These are phyloP conservation scores for Trypanosomatidae sp. DNA, from an alignment of 208 protist species.

Conservation along the genomic window DNA sequence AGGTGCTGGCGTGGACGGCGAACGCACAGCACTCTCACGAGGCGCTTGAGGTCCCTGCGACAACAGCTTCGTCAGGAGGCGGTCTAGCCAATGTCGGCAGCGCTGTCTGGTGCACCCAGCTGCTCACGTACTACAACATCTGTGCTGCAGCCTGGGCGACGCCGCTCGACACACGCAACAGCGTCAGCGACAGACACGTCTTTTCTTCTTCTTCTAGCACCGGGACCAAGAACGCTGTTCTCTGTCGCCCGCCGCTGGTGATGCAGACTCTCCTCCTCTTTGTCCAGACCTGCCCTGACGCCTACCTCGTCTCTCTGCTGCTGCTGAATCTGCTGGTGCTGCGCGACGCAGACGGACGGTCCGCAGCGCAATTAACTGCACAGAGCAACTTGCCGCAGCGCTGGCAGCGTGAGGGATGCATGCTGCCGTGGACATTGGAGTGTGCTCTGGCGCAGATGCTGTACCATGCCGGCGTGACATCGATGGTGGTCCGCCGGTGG, in stretches of 20 bases:
- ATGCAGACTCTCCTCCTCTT: slow-evolving; percentile 4
- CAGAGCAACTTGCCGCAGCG: not conserved
- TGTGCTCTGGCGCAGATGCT: slow-evolving; percentile 21
- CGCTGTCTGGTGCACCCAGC: slow-evolving; percentile 14
- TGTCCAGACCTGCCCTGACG: slow-evolving; percentile 17
- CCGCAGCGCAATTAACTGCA: too few relatives aligned
- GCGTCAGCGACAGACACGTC: too few relatives aligned
- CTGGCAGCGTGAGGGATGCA: not conserved
- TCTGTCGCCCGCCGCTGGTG: slow-evolving; percentile 4
- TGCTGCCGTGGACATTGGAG: slow-evolving; percentile 18
- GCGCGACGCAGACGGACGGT: too few relatives aligned
- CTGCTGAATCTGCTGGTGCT: slow-evolving; percentile 3
- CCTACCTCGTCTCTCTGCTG: slow-evolving; percentile 10
- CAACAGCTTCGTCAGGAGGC: too few relatives aligned
- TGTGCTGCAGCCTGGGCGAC: slow-evolving; percentile 10
- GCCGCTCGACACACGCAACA: too few relatives aligned
- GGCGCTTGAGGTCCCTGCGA: too few relatives aligned
- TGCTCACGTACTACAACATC: slow-evolving; percentile 10
- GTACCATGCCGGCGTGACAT: slow-evolving; percentile 17
- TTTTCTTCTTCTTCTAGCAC: too few relatives aligned
- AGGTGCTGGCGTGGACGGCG: slow-evolving; percentile 39
- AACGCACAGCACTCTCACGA: too few relatives aligned
- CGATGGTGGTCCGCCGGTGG: slow-evolving; percentile 8
- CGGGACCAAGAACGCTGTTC: too few relatives aligned
- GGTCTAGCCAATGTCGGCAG: too few relatives aligned